These are phyloP conservation scores for Penicillium roqueforti DNA, from an alignment of 495 filamentous ascomycete genomes.

Conservation along the genomic window DNA sequence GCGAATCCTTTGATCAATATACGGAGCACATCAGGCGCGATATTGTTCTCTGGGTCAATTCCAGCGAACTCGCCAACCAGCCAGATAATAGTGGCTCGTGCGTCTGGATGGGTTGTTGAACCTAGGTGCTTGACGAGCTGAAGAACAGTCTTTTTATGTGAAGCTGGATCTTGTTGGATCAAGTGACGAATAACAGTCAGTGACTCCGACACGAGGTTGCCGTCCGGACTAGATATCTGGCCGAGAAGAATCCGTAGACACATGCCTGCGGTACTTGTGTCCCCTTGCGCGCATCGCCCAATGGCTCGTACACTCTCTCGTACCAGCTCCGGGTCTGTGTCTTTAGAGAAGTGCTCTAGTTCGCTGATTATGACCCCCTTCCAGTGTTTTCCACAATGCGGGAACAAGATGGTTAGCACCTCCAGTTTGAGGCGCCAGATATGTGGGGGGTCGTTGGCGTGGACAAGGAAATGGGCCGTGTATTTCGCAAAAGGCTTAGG, in stretches of 20 bases:
- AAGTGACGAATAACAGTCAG: conserved; percentile 91
- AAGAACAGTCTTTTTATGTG: conserved; percentile 76
- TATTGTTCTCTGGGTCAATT: conserved; percentile 70
- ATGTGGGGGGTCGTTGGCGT: conserved; percentile 71
- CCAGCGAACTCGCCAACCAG: conserved; percentile 92
- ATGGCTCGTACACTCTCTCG: conserved; percentile 87
- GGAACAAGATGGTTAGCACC: conserved; percentile 82
- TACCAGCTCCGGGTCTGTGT: conserved; percentile 70
- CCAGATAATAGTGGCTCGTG: conserved; percentile 93
- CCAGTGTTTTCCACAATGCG: conserved; percentile 66
- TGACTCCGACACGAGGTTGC: conserved; percentile 82
- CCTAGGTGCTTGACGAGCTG: conserved; percentile 90
- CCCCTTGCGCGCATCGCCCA: conserved; percentile 82
- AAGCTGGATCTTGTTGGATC: conserved; percentile 81
- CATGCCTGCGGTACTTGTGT: conserved; percentile 61
- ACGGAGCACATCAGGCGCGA: conserved; percentile 90
- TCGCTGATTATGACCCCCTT: conserved; percentile 87
- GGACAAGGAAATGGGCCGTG: conserved; percentile 80
- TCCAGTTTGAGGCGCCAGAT: conserved; percentile 91
- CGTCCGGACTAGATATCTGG: conserved; percentile 80
- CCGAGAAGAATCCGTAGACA: conserved; percentile 78
- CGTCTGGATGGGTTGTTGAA: conserved; percentile 73
- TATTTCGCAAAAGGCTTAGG: conserved; percentile 79
- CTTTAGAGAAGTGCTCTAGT: conserved; percentile 83
- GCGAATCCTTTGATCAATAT: conserved; percentile 80